phyloP scores from a whole-genome alignment of 2,329 filamentous ascomycete genomes.

The Teratosphaeria nubilosa region DNA sequence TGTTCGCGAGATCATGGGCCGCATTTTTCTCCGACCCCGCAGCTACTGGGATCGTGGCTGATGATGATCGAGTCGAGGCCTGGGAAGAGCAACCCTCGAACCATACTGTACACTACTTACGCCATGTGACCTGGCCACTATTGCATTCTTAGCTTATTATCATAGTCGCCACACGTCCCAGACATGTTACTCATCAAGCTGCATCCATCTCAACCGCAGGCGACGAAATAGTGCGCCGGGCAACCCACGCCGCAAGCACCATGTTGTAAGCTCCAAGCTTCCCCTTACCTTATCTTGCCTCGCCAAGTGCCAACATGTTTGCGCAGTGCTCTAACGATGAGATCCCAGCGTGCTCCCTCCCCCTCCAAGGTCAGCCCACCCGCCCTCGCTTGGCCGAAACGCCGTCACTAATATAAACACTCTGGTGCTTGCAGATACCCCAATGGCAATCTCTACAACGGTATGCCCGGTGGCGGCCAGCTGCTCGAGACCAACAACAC shows the following conservation, averaged over 20 bases:
- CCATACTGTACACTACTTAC: too few relatives aligned
- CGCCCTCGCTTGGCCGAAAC: neutral
- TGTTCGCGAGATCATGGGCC: neutral
- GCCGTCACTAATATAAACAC: constrained; percentile 34
- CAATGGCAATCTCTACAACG: constrained; percentile 59
- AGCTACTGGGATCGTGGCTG: neutral
- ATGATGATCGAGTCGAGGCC: neutral
- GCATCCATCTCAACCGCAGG: neutral
- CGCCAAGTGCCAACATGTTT: neutral
- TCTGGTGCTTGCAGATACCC: constrained; percentile 58
- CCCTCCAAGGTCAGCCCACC: neutral
- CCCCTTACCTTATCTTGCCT: neutral
- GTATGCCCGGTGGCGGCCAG: constrained; percentile 52
- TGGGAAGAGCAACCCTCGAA: neutral
- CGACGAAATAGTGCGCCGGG: neutral
- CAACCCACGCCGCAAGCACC: neutral
- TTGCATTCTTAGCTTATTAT: neutral
- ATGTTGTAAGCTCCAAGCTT: neutral
- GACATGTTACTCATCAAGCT: neutral
- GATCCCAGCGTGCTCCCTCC: neutral
- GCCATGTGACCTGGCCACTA: neutral
- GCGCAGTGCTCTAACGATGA: neutral
- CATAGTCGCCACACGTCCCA: neutral
- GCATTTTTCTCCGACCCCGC: neutral
- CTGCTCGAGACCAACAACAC: constrained; percentile 93